A percentile compares a stretch with the other conserved stretches of the same genome.
These are phyloP conservation scores for Plantago ovata DNA, from an alignment of 257 asterid genomes.

Conservation along the genomic window DNA sequence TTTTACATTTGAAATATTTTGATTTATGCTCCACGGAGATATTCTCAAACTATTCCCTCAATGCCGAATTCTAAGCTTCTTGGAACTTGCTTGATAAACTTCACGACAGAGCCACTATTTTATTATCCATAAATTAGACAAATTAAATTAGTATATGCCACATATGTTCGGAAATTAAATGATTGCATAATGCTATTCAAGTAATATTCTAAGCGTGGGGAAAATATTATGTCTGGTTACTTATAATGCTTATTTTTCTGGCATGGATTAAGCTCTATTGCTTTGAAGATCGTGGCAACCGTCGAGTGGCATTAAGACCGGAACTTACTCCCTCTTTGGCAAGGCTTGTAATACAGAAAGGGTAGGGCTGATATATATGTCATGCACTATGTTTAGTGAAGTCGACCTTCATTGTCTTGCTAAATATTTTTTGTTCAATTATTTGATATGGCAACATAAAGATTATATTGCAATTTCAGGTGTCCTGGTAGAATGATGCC, in stretches of 20 bases:
- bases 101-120: too few relatives aligned
- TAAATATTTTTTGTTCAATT: too few relatives aligned
- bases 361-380: conserved; percentile 33
- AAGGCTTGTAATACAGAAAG: conserved; percentile 96
- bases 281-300: conserved; percentile 95
- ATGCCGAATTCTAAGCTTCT: too few relatives aligned
- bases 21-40: too few relatives aligned
- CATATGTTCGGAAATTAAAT: too few relatives aligned
- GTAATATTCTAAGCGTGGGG: too few relatives aligned
- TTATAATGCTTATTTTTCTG: conserved; percentile 20
- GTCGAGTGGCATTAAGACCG: conserved; percentile 95
- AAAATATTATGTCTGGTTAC: conserved; percentile 5
- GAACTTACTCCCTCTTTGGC: conserved; percentile 98
- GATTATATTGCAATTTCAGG: conserved; percentile 4
- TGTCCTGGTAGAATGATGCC: not conserved
- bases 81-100: too few relatives aligned
- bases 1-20: too few relatives aligned
- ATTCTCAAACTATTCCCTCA: too few relatives aligned
- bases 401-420: conserved; percentile 5
- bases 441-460: not conserved
- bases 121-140: too few relatives aligned
- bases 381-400: conserved; percentile 14
- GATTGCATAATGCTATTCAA: too few relatives aligned
- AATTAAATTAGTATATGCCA: too few relatives aligned
- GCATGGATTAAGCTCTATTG: conserved; percentile 68